Evolutionary conservation across 331 rosid genomes (phyloP), one percentile per base, ranked within the genome.

Genomic region (Arachis monticola): DNA sequence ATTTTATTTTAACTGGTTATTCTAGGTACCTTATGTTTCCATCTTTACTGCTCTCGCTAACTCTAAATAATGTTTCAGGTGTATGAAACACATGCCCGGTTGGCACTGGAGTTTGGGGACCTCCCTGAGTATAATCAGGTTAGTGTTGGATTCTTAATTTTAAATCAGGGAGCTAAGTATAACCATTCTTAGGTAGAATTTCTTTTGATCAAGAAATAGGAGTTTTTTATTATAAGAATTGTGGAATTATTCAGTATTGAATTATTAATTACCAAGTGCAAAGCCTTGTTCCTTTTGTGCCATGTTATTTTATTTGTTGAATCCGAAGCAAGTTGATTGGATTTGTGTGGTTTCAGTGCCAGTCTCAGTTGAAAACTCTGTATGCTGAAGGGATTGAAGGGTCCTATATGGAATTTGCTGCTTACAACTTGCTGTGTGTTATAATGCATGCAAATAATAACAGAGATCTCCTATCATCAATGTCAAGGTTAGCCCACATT

Each of bases 51-150:
- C 45, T 22, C 58, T 55, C 41, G 12, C 64, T 59, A n/a, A 78
- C 79, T 27, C 56, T 63, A 14, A 75, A 48, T 60, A 14, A 35
- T 74, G 47, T 75, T 81, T 67, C 85, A 95, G 99, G 99, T 95
- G 71, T 95, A 95, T 46, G 97, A 95, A 86, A 90, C 97, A 55
- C 99, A 95, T 76, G 99, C 97, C 38, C 96, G 99, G 17, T 73
- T 90, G 78, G 86, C 99, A n/a, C 58, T 95, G 70, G 99, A 95
- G 83, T 74, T 85, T 79, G 99, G 99, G 61, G 99, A 95, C 86
- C 91, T 95, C 69, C 93, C 96, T 0, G 99, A 95, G 75, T 92
- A 81, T 80, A 95, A 95, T 83, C 99, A 95, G 93, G 99, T 95
- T 76, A 48, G 83, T 83, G 7, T n/a, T 75, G 4, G 48, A 65